Conservation (phyloP, 257 asterid species). For the Linderniella brevidens region DNA sequence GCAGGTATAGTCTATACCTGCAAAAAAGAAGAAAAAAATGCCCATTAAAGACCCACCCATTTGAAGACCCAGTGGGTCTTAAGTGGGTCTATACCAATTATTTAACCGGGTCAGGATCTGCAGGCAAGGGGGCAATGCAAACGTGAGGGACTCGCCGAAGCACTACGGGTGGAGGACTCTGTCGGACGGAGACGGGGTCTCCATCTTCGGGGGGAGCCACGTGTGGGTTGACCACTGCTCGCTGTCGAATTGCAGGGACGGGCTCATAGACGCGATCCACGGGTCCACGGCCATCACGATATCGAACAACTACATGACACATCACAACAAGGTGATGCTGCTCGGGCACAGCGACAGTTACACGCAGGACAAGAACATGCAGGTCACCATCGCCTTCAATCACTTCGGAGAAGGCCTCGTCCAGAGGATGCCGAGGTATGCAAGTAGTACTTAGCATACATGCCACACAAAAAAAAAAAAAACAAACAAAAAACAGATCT, state of each 20-base stretch:
- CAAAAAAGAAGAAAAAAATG: too few species aligned
- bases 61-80: too few species aligned
- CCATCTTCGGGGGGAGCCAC: slow-evolving; percentile 70
- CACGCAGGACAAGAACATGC: slow-evolving; percentile 54
- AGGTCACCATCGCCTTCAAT: slow-evolving; percentile 80
- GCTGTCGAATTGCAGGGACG: slow-evolving; percentile 57
- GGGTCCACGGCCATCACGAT: slow-evolving; percentile 76
- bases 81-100: too few species aligned
- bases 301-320: slow-evolving; percentile 64
- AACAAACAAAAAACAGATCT: too few species aligned
- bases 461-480: too few species aligned
- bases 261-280: slow-evolving; percentile 66
- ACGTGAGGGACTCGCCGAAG: slow-evolving; percentile 71
- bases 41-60: too few species aligned
- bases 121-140: slow-evolving; percentile 68
- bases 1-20: too few species aligned
- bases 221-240: slow-evolving; percentile 88
- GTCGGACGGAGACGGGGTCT: slow-evolving; percentile 76
- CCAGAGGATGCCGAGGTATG: slow-evolving; percentile 88
- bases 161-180: slow-evolving; percentile 65
- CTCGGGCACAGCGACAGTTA: slow-evolving; percentile 63
- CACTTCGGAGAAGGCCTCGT: slow-evolving; percentile 88
- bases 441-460: slow-evolving; percentile 12
- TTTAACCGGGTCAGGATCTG: too few species aligned
- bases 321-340: slow-evolving; percentile 75